Evolutionary conservation across 257 asterid species (phyloP).

Genomic region (Solanum peruvianum): DNA sequence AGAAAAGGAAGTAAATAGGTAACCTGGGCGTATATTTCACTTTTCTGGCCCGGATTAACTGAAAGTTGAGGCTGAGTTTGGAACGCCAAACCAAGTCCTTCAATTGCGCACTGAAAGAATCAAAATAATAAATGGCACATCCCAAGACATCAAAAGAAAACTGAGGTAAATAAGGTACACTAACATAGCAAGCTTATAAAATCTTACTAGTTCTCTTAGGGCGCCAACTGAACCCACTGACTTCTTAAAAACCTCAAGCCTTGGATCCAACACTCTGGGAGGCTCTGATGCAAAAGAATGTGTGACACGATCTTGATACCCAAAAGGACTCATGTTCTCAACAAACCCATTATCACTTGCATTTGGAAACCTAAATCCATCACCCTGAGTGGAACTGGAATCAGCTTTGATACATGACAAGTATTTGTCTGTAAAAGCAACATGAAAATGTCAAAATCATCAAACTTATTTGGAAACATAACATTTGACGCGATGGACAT

Average conservation of each 20-base stretch:
- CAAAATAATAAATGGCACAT: constrained; percentile 4
- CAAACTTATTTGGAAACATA: neutral
- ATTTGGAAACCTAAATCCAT: constrained; percentile 42
- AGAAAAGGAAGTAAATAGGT: constrained; percentile 5
- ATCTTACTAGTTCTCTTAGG: constrained; percentile 68
- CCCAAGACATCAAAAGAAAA: neutral
- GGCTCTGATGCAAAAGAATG: constrained; percentile 36
- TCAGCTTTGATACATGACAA: constrained; percentile 48
- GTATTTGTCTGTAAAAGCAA: constrained; percentile 56
- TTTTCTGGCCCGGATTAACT: constrained; percentile 52
- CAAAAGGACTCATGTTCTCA: constrained; percentile 34
- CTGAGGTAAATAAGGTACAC: neutral
- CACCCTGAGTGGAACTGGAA: constrained; percentile 38
- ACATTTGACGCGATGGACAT: neutral
- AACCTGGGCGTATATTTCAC: constrained; percentile 83
- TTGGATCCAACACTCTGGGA: constrained; percentile 43
- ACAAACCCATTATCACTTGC: constrained; percentile 42
- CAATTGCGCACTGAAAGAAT: constrained; percentile 52
- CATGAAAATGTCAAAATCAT: constrained; percentile 12
- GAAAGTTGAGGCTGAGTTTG: constrained; percentile 80
- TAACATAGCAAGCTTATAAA: neutral
- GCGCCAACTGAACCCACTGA: constrained; percentile 52
- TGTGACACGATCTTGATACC: constrained; percentile 43
- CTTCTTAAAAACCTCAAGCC: constrained; percentile 59
- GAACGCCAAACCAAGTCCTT: constrained; percentile 65